phyloP scores from a whole-genome alignment of 257 asterid species.

The Agastache rugosa region DNA sequence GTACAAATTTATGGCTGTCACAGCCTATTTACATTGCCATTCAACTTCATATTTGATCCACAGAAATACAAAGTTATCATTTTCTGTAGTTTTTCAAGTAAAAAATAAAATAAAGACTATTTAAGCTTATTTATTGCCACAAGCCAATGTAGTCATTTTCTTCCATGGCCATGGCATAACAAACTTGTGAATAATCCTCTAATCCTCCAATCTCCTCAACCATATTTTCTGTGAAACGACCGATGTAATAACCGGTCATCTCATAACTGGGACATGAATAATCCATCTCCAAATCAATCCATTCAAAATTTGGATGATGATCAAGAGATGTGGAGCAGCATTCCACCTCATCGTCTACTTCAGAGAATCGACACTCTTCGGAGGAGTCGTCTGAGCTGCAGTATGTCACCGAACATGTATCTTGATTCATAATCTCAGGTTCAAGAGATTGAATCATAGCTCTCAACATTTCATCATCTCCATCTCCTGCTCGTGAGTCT shows the following conservation, averaged over 20 bases:
- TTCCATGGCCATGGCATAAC: slow-evolving; percentile 42
- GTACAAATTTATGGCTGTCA: slow-evolving; percentile 2
- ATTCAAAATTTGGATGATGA: slow-evolving; percentile 29
- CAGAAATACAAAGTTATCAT: not conserved
- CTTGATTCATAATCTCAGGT: slow-evolving; percentile 34
- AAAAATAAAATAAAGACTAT: not conserved
- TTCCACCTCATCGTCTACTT: slow-evolving; percentile 35
- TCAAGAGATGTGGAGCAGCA: slow-evolving; percentile 43
- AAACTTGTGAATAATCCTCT: slow-evolving; percentile 42
- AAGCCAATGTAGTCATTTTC: slow-evolving; percentile 44
- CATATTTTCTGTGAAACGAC: slow-evolving; percentile 15
- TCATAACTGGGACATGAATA: slow-evolving; percentile 17
- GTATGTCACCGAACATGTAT: slow-evolving; percentile 9
- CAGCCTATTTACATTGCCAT: not conserved
- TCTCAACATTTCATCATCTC: slow-evolving; percentile 43
- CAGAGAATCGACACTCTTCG: slow-evolving; percentile 31
- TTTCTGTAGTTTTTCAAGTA: not conserved
- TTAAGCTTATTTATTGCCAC: slow-evolving; percentile 44
- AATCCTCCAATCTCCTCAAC: slow-evolving; percentile 40
- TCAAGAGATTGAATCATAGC: slow-evolving; percentile 48
- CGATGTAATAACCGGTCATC: slow-evolving; percentile 29
- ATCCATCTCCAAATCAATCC: slow-evolving; percentile 44
- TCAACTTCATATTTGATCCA: not conserved
- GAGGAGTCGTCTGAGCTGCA: not conserved
- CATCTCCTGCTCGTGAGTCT: slow-evolving; percentile 40